Base-by-base conservation (phyloP, 805 yeast genomes). In the Yamadazyma takamatsuzukensis region DNA sequence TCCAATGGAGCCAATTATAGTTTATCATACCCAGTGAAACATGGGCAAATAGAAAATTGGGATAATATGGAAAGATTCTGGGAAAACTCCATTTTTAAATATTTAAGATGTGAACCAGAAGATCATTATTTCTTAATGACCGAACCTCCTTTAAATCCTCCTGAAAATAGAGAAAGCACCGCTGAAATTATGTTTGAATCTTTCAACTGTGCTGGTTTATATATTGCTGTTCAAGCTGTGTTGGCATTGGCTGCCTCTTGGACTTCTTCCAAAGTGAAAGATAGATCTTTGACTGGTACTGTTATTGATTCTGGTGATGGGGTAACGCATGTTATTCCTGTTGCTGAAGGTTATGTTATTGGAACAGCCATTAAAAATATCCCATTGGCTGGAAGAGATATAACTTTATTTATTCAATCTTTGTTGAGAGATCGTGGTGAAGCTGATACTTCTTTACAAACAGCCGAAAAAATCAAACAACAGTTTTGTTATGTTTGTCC, bases 11-110 rank as follows among this genome's bases (percentile, higher is more conserved):
- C 96, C 15, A 70, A 86, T 18, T 93, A 93, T 61, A 82, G 89
- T 18, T 68, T 93, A 38, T 76, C 79, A 43, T 93, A 93, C 53
- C 98, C 98, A 13, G 88, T 93, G 40, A 83, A 88, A 60, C 98
- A 93, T 55, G 98, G 98, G 16, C 98, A 93, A 68, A 83, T 93
- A 43, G 98, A 93, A 61, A 87, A 93, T 60, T 93, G 98, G 98
- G 98, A 93, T 65, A 97, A 93, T 56, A 93, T 93, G 98, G 98
- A 93, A 62, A 75, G 98, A 56, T 90, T 88, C 61, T 93, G 98
- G 98, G 97, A 93, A 55, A 84, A 85, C 52, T 86, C 96, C 29
- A 89, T 93, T 53, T 93, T 93, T 70, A 90, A 93, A 65, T 93
- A 93, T 58, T 74, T 93, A 48, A 79, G 96, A 59, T 87, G 97